phyloP scores from a whole-genome alignment of 768 basidiomycete genomes.

The Piloderma croceum region DNA sequence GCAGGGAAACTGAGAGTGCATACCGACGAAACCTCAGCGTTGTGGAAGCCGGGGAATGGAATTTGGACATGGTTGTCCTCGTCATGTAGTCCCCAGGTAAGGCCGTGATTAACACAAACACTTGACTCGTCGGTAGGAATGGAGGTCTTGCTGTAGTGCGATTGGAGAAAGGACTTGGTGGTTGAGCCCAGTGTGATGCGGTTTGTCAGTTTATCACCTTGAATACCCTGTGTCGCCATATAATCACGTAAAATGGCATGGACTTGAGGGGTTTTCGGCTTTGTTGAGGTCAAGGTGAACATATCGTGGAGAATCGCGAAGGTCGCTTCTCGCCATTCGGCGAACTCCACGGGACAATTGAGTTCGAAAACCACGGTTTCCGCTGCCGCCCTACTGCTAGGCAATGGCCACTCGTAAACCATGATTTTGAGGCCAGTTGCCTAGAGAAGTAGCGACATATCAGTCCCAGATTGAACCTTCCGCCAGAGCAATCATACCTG shows the following conservation, averaged over 20 bases:
- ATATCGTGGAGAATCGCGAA: constrained; percentile 23
- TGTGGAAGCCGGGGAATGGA: constrained; percentile 11
- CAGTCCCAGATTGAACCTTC: no score
- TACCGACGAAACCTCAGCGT: constrained; percentile 9
- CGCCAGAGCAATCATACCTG: no score
- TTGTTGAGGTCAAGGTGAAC: constrained; percentile 15
- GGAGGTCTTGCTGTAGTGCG: constrained; percentile 26
- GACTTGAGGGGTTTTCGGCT: no score
- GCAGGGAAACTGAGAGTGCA: constrained; percentile 28
- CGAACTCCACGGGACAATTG: background rate
- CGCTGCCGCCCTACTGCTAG: background rate
- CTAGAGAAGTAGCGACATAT: no score
- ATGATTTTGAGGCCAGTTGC: constrained; percentile 7
- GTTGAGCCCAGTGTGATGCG: constrained; percentile 34
- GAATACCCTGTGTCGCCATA: no score
- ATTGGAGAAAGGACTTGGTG: constrained; percentile 26
- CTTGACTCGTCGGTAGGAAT: constrained; percentile 8
- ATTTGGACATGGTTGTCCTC: constrained; percentile 3
- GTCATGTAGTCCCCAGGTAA: constrained; percentile 29
- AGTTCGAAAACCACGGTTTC: background rate
- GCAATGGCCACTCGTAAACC: background rate
- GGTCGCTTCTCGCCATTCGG: background rate
- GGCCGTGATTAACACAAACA: constrained; percentile 25
- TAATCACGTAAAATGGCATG: no score
- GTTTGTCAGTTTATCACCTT: no score